Base-by-base conservation (phyloP, 371 early-diverging fungal genomes). In the Mucor velutinosus region DNA sequence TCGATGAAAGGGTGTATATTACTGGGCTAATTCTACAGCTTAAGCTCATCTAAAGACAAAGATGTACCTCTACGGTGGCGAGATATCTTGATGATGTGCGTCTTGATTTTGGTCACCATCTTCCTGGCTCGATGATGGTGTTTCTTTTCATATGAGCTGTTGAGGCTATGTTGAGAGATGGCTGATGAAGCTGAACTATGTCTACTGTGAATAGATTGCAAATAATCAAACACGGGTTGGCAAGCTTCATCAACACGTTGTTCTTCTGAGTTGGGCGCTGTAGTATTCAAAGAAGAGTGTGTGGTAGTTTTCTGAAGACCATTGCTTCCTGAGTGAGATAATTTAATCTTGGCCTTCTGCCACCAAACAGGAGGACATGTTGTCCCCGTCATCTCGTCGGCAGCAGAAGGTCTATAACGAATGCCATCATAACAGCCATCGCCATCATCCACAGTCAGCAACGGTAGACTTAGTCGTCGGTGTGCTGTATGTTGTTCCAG, bases 301-400 rank as follows among this genome's bases (percentile, higher is more conserved):
- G 11, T 12, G 10, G 1, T 23, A 1, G 37, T 37, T 37, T 14
- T 11, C 11, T 37, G 37, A 14, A 37, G 37, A 37, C 51, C 25
- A 25, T 51, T n/a, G 10, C 12, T 51, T 25, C 12, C 10, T 3
- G 51, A 51, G 12, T 51, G 25, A 3, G 51, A 23, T 10, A 68
- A 19, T 27, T 45, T 65, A 29, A 62, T 49, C 35, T 66, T 58
- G 4, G 70, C 73, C 56, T 72, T 76, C 62, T 73, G 73, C 76
- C 76, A 76, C 73, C 73, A 73, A 1, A 60, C 12, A 19, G 76
- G 76, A 27, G 76, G 76, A 23, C 72, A 70, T 12, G 76, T 76
- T 17, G 43, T 76, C 8, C 76, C 76, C 17, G 37, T 51, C 11
- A 62, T 61, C 41, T 76, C 76, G 56, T 76, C 76, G 4, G 62